Conservation (phyloP, 139 green algal genomes). For the Yamagishiella unicocca region DNA sequence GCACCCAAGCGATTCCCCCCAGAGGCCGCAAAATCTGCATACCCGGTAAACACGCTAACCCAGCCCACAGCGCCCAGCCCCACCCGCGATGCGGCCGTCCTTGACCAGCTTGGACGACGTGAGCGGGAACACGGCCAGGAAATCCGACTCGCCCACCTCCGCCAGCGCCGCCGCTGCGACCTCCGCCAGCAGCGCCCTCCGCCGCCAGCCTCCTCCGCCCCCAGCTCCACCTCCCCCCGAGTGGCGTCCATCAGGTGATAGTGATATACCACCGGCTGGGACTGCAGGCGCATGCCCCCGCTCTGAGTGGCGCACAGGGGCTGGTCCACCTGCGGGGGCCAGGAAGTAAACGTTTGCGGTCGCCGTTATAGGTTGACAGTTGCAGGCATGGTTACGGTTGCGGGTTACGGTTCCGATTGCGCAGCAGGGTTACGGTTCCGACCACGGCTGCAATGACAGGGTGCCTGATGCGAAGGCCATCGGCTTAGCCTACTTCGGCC, state of each 20-base stretch:
- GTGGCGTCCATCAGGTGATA: constrained; percentile 82
- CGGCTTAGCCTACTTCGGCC: no score
- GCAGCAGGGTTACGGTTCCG: no score
- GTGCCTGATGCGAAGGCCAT: no score
- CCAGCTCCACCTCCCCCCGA: constrained; percentile 43
- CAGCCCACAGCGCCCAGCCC: no score
- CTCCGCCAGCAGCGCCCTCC: neutral
- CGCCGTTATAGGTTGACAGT: no score
- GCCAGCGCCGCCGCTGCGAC: constrained; percentile 46
- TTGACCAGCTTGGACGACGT: constrained; percentile 33
- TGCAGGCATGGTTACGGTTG: no score
- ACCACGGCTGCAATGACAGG: no score
- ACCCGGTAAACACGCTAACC: no score
- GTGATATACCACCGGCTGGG: constrained; percentile 89
- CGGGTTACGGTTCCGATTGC: no score
- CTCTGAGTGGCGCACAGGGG: constrained; percentile 50
- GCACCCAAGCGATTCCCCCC: no score
- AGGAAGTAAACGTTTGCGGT: no score
- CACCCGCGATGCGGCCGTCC: constrained; percentile 29
- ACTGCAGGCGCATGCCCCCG: constrained; percentile 65
- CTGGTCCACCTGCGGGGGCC: constrained; percentile 54
- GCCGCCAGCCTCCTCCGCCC: constrained; percentile 47
- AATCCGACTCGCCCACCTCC: constrained; percentile 57
- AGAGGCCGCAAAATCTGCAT: no score
- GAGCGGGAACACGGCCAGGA: constrained; percentile 61